Base-by-base conservation (phyloP, 2,329 filamentous ascomycete genomes). In the Trichoderma koningiopsis region DNA sequence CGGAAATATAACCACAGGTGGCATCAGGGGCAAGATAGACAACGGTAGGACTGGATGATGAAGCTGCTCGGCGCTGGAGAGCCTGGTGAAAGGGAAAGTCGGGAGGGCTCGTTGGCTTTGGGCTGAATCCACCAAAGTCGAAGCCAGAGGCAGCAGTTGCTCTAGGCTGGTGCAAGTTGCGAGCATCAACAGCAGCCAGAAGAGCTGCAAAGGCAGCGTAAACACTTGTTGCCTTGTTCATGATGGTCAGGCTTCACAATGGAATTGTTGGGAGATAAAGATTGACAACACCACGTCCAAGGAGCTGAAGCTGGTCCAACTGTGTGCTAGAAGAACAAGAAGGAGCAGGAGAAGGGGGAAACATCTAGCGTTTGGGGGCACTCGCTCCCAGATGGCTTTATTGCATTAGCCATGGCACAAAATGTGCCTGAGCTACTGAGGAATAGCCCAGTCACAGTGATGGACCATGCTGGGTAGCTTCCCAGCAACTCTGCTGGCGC, bases 1-100 rank as follows among this genome's bases (percentile, higher is more conserved):
- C 84, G 35, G 78, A 79, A 49, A 86, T 75, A 73, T 79, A 87
- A 71, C 85, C 85, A 70, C 85, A 87, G 0, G 82, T 85, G 70
- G 84, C 84, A 73, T 86, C 83, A 1, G 83, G 81, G 13, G 80
- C 84, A 66, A 83, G 74, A n/a, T 84, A 77, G 33, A 83, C 78
- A 0, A 78, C 82, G 22, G 24, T 16, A 7, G 43, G 49, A 14
- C 37, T 70, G 0, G 68, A 69, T 29, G 53, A 33, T 65, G 62
- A 52, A n/a, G 10, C 68, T n/a, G 63, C 72, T 61, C 72, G 70
- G 69, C 72, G 73, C n/a, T 72, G 75, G 14, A 81, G 73, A 22
- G 79, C 77, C n/a, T 76, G 37, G 33, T 67, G 61, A 47, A 68
- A 53, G n/a, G 62, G 74, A 33, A 79, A 66, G 14, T 71, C 75